Conservation (phyloP, 176 grass and related monocot species). For the Metroxylon sagu region DNA sequence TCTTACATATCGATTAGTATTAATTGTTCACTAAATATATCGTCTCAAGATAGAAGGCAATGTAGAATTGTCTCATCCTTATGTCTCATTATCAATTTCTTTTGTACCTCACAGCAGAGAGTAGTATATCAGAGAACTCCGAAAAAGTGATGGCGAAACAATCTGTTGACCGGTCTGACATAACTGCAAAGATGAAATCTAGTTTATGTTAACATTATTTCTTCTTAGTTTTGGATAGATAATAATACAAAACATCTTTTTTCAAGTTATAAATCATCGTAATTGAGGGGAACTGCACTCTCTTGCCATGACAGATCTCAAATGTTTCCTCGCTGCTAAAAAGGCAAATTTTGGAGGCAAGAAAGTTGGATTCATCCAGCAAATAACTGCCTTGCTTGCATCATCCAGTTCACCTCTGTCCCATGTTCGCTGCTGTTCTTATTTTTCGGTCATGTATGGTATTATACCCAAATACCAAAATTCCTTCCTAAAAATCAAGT, state of each 20-base stretch:
- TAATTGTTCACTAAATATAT: too few species aligned
- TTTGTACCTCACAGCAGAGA: slow-evolving; percentile 40
- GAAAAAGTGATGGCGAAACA: slow-evolving; percentile 24
- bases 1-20: too few species aligned
- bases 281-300: slow-evolving; percentile 46
- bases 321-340: slow-evolving; percentile 55
- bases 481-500: too few species aligned
- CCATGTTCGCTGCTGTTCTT: too few species aligned
- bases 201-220: background rate
- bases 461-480: too few species aligned
- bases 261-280: slow-evolving; percentile 54
- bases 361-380: slow-evolving; percentile 60
- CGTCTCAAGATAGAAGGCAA: too few species aligned
- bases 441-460: too few species aligned
- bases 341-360: slow-evolving; percentile 66
- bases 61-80: too few species aligned
- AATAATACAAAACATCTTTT: background rate
- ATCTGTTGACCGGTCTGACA: slow-evolving; percentile 23
- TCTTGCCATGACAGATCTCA: slow-evolving; percentile 55
- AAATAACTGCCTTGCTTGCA: slow-evolving; percentile 42
- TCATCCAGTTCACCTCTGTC: slow-evolving; percentile 8
- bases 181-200: slow-evolving; percentile 21
- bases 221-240: background rate
- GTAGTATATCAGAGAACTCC: slow-evolving; percentile 14
- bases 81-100: slow-evolving; percentile 9